Conservation (phyloP, 2,329 filamentous ascomycete species). For the Cordyceps farinosa region DNA sequence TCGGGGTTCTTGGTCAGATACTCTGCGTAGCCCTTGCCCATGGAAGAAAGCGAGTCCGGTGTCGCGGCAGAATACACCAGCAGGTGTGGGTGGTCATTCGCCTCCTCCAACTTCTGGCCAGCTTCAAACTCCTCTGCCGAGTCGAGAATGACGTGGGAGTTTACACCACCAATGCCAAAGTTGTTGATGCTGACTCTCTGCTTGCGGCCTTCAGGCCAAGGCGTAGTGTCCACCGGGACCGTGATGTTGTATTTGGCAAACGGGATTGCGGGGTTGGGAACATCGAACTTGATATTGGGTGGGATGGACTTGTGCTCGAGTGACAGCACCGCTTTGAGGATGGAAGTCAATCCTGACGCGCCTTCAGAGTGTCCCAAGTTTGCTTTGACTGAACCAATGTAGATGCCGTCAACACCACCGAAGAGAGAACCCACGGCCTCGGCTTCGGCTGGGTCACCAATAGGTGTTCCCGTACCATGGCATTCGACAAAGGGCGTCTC, state of each 20-base stretch:
- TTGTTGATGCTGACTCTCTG: conserved; percentile 23
- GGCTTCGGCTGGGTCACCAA: conserved; percentile 42
- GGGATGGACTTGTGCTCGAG: conserved; percentile 19
- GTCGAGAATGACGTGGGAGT: conserved; percentile 23
- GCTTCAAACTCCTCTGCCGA: conserved; percentile 13
- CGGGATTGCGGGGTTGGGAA: conserved; percentile 21
- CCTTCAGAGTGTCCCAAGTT: conserved; percentile 39
- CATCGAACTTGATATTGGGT: conserved; percentile 21
- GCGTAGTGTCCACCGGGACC: not conserved
- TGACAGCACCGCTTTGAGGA: conserved; percentile 32
- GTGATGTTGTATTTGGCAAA: conserved; percentile 12
- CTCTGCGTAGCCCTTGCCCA: not conserved
- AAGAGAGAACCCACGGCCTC: conserved; percentile 34
- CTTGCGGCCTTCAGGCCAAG: not conserved
- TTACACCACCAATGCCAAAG: conserved; percentile 23
- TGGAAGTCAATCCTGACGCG: conserved; percentile 30
- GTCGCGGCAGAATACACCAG: conserved; percentile 3
- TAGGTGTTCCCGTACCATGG: conserved; percentile 44
- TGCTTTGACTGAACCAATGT: conserved; percentile 35
- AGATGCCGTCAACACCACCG: conserved; percentile 24
- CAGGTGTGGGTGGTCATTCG: conserved; percentile 1
- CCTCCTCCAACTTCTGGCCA: not conserved
- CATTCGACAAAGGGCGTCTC: conserved; percentile 34
- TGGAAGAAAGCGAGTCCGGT: not conserved
- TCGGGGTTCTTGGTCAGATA: not conserved